Percentiles rank a stretch among this genome's conserved stretches.
Evolutionary conservation across 192 early-diverging fungal species (phyloP).

Genomic region (Borealophlyctis nickersoniae): DNA sequence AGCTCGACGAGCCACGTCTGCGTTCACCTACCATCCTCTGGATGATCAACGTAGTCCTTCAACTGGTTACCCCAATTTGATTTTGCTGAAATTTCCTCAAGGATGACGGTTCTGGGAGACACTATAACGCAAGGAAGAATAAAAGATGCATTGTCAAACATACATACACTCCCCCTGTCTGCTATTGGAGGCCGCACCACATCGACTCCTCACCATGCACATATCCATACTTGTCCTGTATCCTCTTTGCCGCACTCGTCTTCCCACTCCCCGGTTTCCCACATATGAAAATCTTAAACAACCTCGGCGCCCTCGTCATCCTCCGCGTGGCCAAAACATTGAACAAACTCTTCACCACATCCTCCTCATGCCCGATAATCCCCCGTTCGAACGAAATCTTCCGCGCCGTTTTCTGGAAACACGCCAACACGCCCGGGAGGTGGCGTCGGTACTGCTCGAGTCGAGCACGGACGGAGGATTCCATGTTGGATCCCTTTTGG

Average conservation of each 20-base stretch:
- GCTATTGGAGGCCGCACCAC: neutral
- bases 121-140: conserved; percentile 25
- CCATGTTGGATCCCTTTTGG: conserved; percentile 29
- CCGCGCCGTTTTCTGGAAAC: conserved; percentile 17
- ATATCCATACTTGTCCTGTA: conserved; percentile 38
- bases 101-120: conserved; percentile 44
- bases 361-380: conserved; percentile 26
- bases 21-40: conserved; percentile 33
- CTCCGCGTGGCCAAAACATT: conserved; percentile 22
- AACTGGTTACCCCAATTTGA: conserved; percentile 13
- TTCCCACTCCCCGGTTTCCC: conserved; percentile 49
- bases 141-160: neutral
- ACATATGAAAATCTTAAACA: conserved; percentile 35
- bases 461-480: conserved; percentile 14
- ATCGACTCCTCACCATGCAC: conserved; percentile 35
- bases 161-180: too few relatives aligned
- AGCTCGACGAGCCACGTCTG: too few relatives aligned
- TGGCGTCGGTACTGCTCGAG: conserved; percentile 28
- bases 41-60: conserved; percentile 15
- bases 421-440: conserved; percentile 7
- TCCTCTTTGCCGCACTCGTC: conserved; percentile 34
- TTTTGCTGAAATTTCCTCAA: conserved; percentile 39
- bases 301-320: conserved; percentile 39
- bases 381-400: conserved; percentile 29
- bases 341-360: conserved; percentile 29